A percentile compares a stretch with the other conserved stretches of the same genome.
phyloP scores from a whole-genome alignment of 2,329 filamentous ascomycete species.

The Diplodia mutila region DNA sequence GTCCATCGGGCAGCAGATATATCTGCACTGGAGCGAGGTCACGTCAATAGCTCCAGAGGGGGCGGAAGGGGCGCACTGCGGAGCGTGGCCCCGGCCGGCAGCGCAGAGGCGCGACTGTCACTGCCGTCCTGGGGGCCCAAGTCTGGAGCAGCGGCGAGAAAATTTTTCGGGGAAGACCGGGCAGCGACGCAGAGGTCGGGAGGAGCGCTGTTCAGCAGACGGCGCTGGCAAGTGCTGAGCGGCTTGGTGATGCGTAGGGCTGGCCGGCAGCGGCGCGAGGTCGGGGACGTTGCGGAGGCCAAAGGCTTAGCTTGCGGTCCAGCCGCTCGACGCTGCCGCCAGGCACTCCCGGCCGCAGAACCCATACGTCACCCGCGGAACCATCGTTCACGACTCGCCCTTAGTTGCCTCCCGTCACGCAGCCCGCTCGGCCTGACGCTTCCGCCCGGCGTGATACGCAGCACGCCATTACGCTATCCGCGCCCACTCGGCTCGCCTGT shows the following conservation, averaged over 20 bases:
- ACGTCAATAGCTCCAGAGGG: conserved; percentile 11
- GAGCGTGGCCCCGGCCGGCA: conserved; percentile 2
- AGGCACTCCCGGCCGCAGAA: not conserved
- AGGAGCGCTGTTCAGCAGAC: conserved; percentile 5
- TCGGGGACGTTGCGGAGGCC: conserved; percentile 10
- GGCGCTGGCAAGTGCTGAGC: not conserved
- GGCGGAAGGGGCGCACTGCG: not conserved
- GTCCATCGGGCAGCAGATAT: conserved; percentile 22
- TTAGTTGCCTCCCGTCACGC: conserved; percentile 2
- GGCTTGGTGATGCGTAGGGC: conserved; percentile 3
- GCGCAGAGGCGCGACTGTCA: not conserved
- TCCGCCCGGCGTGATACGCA: not conserved
- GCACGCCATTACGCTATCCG: not conserved
- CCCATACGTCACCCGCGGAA: not conserved
- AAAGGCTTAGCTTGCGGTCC: conserved; percentile 5
- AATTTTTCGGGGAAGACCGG: conserved; percentile 11
- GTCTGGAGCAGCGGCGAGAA: not conserved
- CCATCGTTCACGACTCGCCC: not conserved
- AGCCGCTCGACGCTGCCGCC: not conserved
- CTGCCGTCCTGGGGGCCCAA: not conserved
- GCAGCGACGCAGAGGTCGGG: not conserved
- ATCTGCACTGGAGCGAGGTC: conserved; percentile 10
- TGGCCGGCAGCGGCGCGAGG: conserved; percentile 13
- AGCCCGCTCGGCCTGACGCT: not conserved
- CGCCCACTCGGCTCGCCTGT: not conserved